Evolutionary conservation across 306 rosid species (phyloP).

Genomic region (Gastrolobium bilobum): DNA sequence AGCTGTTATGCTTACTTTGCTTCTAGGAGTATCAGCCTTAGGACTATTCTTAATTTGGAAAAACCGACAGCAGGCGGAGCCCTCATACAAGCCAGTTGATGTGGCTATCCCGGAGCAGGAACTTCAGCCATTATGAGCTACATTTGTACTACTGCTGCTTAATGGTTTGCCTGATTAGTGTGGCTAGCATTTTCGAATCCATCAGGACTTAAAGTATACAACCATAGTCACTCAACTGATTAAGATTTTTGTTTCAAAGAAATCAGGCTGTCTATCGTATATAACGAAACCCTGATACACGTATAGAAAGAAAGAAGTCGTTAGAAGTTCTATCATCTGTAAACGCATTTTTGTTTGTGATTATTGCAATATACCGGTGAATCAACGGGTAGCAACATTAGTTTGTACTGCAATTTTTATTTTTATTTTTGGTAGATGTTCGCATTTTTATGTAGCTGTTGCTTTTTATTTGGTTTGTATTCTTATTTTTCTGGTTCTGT

Average conservation of each 20-base stretch:
- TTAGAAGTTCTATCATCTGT: slow-evolving; percentile 42
- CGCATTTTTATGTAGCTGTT: slow-evolving; percentile 15
- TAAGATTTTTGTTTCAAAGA: slow-evolving; percentile 51
- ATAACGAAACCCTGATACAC: slow-evolving; percentile 41
- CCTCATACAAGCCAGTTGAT: slow-evolving; percentile 78
- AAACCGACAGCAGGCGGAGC: slow-evolving; percentile 58
- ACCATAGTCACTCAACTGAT: slow-evolving; percentile 38
- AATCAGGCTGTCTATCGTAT: slow-evolving; percentile 48
- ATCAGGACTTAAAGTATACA: slow-evolving; percentile 44
- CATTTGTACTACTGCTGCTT: slow-evolving; percentile 38
- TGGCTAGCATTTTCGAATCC: slow-evolving; percentile 41
- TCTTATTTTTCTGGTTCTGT: background rate
- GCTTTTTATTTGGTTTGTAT: background rate
- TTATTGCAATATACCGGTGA: slow-evolving; percentile 55
- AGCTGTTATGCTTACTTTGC: slow-evolving; percentile 57
- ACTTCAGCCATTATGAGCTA: slow-evolving; percentile 82
- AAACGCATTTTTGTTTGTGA: slow-evolving; percentile 55
- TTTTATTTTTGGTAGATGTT: background rate
- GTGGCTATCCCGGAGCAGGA: slow-evolving; percentile 81
- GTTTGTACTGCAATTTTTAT: slow-evolving; percentile 30
- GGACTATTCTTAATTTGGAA: slow-evolving; percentile 79
- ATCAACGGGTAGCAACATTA: slow-evolving; percentile 45
- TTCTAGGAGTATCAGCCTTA: slow-evolving; percentile 59
- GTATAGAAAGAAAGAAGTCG: slow-evolving; percentile 51
- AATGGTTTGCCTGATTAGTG: slow-evolving; percentile 36